phyloP scores from a whole-genome alignment of 2,329 filamentous ascomycete species.

The Verticillium nonalfalfae region DNA sequence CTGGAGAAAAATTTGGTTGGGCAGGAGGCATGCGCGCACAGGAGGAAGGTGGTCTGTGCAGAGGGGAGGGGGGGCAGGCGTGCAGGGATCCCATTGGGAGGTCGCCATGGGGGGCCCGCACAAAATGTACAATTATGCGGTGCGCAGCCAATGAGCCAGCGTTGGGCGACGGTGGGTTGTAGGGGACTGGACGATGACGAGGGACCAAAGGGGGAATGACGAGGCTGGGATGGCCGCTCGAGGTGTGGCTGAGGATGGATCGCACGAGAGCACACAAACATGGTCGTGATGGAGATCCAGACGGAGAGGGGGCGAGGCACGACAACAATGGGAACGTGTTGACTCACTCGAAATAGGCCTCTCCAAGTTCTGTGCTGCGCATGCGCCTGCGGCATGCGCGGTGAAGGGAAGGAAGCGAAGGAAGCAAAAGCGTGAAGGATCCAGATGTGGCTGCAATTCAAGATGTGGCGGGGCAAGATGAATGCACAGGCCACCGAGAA shows the following conservation, averaged over 20 bases:
- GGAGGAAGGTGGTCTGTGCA: slow-evolving; percentile 10
- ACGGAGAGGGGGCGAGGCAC: slow-evolving; percentile 2
- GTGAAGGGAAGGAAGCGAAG: no score
- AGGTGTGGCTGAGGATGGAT: neutral
- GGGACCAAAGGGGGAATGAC: slow-evolving; percentile 1
- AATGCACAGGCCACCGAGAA: neutral
- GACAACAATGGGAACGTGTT: neutral
- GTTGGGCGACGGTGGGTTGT: neutral
- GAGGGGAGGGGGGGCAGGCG: neutral
- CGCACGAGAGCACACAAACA: no score
- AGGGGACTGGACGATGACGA: neutral
- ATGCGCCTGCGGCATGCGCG: no score
- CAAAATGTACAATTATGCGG: slow-evolving; percentile 2
- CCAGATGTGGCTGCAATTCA: neutral
- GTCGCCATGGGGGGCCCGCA: slow-evolving; percentile 2
- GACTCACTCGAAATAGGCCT: neutral
- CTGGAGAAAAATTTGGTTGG: slow-evolving; percentile 26
- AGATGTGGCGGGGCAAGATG: neutral
- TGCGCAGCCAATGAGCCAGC: neutral
- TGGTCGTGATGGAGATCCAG: neutral
- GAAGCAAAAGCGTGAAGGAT: neutral
- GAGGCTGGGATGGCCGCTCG: neutral
- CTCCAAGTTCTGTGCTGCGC: no score
- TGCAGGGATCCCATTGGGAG: neutral
- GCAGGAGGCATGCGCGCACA: slow-evolving; percentile 9